Evolutionary conservation across 495 filamentous ascomycete species (phyloP).

Genomic region (Penicillium mononematosum): DNA sequence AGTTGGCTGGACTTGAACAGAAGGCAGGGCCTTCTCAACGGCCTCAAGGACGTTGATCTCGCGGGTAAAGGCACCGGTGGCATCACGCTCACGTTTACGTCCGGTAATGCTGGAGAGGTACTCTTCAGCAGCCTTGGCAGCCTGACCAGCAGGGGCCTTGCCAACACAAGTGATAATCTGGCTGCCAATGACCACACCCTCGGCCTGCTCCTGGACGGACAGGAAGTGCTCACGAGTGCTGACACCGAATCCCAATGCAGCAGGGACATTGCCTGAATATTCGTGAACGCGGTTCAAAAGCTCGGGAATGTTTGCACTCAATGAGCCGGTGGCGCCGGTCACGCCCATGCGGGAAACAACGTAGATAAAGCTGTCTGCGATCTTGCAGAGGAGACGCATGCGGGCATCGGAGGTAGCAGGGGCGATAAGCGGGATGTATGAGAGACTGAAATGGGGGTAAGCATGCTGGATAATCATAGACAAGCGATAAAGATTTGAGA

Average conservation of each 20-base stretch:
- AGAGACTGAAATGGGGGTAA: slow-evolving; percentile 54
- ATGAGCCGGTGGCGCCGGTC: slow-evolving; percentile 80
- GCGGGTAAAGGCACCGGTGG: slow-evolving; percentile 32
- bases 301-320: slow-evolving; percentile 76
- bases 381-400: slow-evolving; percentile 93
- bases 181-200: slow-evolving; percentile 96
- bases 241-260: slow-evolving; percentile 92
- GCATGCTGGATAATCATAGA: background rate
- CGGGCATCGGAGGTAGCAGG: slow-evolving; percentile 88
- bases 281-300: slow-evolving; percentile 83
- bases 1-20: slow-evolving; percentile 36
- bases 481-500: background rate
- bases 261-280: slow-evolving; percentile 85
- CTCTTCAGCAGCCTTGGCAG: slow-evolving; percentile 73
- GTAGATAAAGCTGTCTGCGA: slow-evolving; percentile 99
- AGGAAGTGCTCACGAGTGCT: slow-evolving; percentile 94
- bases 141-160: slow-evolving; percentile 65
- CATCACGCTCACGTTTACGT: slow-evolving; percentile 44
- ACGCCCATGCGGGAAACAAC: slow-evolving; percentile 98
- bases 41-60: slow-evolving; percentile 56
- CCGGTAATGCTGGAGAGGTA: slow-evolving; percentile 83
- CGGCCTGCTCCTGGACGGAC: slow-evolving; percentile 75
- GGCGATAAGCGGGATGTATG: slow-evolving; percentile 93
- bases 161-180: slow-evolving; percentile 83
- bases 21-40: slow-evolving; percentile 51